Percentiles rank a stretch among this genome's conserved stretches.
These are phyloP conservation scores for Fusarium albosuccineum DNA, from an alignment of 2,329 filamentous ascomycete species.

Conservation along the genomic window DNA sequence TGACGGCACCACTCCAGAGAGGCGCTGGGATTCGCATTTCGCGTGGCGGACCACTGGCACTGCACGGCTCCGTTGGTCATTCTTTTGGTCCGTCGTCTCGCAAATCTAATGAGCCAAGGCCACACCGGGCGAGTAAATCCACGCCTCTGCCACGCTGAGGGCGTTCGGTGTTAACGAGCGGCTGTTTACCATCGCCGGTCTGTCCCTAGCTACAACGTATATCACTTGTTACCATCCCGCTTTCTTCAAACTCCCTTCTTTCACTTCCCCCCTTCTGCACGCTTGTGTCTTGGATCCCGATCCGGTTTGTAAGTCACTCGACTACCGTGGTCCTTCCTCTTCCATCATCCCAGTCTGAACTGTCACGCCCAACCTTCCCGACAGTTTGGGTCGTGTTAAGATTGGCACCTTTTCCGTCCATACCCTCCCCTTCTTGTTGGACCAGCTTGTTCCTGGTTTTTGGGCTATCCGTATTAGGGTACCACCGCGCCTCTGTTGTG, in stretches of 20 bases:
- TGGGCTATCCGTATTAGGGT: conserved; percentile 45
- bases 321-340: conserved; percentile 36
- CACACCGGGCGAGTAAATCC: conserved; percentile 28
- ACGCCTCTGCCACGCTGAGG: conserved; percentile 34
- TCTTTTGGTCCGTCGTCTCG: conserved; percentile 43
- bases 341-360: conserved; percentile 29
- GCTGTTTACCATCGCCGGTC: conserved; percentile 22
- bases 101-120: conserved; percentile 43
- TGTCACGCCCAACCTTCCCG: conserved; percentile 43
- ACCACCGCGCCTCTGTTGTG: conserved; percentile 45
- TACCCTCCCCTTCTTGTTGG: conserved; percentile 35
- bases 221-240: conserved; percentile 30
- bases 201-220: conserved; percentile 26
- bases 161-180: conserved; percentile 34
- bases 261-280: conserved; percentile 26
- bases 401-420: conserved; percentile 45
- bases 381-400: conserved; percentile 49
- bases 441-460: conserved; percentile 46
- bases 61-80: conserved; percentile 37
- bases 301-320: conserved; percentile 30
- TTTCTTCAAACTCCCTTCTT: conserved; percentile 20
- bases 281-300: conserved; percentile 20
- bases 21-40: conserved; percentile 40
- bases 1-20: conserved; percentile 42
- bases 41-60: conserved; percentile 33